A percentile compares a stretch with the other conserved stretches of the same genome.
Conservation (phyloP, 768 basidiomycete species). For the Leccinum ochraceum region DNA sequence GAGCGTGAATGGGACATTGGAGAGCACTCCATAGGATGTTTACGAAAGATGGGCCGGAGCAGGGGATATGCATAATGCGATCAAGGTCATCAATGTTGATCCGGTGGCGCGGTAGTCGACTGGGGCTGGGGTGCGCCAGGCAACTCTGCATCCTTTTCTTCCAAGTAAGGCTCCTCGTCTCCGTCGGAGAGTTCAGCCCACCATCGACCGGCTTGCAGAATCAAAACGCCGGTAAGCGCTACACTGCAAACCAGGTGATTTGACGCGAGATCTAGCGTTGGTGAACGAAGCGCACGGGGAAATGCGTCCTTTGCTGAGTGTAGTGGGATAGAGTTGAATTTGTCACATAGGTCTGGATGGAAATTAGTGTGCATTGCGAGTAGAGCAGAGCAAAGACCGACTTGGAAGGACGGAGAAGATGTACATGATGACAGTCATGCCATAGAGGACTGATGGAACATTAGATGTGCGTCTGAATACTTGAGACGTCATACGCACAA, state of each 20-base stretch:
- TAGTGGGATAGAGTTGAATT: constrained; percentile 60
- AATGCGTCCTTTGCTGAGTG: constrained; percentile 56
- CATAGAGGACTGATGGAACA: constrained; percentile 65
- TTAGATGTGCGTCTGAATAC: constrained; percentile 1
- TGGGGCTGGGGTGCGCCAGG: constrained; percentile 8
- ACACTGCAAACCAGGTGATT: constrained; percentile 86
- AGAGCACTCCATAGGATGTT: constrained; percentile 4
- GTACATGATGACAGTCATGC: constrained; percentile 71
- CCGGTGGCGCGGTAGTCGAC: constrained; percentile 4
- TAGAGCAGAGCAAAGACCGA: constrained; percentile 38
- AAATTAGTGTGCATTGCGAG: constrained; percentile 4
- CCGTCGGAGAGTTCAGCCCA: constrained; percentile 79
- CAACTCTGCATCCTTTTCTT: constrained; percentile 32
- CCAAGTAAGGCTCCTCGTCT: constrained; percentile 45
- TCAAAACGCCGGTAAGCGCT: constrained; percentile 82
- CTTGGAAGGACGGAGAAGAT: constrained; percentile 77
- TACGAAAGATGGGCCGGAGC: neutral
- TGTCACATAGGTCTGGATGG: constrained; percentile 51
- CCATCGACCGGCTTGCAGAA: constrained; percentile 79
- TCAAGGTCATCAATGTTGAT: constrained; percentile 14
- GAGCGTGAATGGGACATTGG: constrained; percentile 16
- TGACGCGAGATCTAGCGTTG: constrained; percentile 79
- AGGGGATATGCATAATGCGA: neutral
- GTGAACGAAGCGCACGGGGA: constrained; percentile 58
- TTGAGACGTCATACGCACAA: constrained; percentile 49